A percentile compares a stretch with the other conserved stretches of the same genome.
Conservation (phyloP, 805 yeast genomes). For the Komagataella pastoris region DNA sequence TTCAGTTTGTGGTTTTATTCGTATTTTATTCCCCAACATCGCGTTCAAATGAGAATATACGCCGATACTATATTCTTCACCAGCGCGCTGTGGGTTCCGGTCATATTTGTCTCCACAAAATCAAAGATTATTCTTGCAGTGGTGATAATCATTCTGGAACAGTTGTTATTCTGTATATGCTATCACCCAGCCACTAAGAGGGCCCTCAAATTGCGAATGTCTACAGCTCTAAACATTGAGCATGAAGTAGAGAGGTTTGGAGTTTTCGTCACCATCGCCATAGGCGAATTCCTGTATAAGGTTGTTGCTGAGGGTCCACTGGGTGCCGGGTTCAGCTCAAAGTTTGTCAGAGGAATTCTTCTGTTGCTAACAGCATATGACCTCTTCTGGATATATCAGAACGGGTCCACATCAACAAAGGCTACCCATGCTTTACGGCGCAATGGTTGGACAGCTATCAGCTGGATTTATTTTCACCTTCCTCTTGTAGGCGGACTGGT, state of each 20-base stretch:
- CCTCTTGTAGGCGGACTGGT: constrained; percentile 38
- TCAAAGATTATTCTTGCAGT: constrained; percentile 32
- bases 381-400: constrained; percentile 38
- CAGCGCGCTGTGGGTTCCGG: constrained; percentile 33
- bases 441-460: constrained; percentile 27
- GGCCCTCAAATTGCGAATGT: constrained; percentile 25
- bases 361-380: constrained; percentile 32
- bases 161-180: constrained; percentile 18
- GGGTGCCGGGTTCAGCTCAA: constrained; percentile 28
- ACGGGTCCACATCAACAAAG: constrained; percentile 33
- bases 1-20: constrained; percentile 23
- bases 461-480: constrained; percentile 33
- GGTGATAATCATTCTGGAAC: constrained; percentile 27
- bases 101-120: constrained; percentile 31
- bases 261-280: constrained; percentile 47
- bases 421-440: constrained; percentile 45
- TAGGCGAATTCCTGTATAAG: constrained; percentile 48
- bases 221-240: constrained; percentile 53
- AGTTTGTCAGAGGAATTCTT: constrained; percentile 34
- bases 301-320: constrained; percentile 33
- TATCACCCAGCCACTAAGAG: constrained; percentile 36
- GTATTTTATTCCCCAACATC: constrained; percentile 32
- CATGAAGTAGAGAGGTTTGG: constrained; percentile 52
- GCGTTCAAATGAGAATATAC: constrained; percentile 33
- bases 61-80: constrained; percentile 19